These are phyloP conservation scores for Gloeophyllum trabeum DNA, from an alignment of 768 basidiomycete genomes.

Conservation along the genomic window DNA sequence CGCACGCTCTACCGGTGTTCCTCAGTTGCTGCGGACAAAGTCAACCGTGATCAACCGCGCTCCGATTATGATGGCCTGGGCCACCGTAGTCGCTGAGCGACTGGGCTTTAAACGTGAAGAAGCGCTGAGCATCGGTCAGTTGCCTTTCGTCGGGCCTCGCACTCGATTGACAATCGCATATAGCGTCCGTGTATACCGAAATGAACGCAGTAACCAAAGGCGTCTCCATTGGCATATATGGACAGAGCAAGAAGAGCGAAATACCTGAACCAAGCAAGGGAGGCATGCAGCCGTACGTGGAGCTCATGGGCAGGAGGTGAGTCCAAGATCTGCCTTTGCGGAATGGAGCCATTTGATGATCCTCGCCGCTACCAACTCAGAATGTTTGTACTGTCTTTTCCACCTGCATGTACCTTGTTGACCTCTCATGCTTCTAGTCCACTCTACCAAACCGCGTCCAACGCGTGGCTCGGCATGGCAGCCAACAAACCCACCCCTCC, in stretches of 20 bases:
- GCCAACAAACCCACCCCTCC: conserved; percentile 62
- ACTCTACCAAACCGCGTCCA: conserved; percentile 52
- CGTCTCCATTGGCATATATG: conserved; percentile 69
- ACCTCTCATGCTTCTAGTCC: conserved; percentile 34
- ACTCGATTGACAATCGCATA: background rate
- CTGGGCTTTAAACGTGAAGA: conserved; percentile 84
- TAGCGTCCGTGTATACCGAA: conserved; percentile 89
- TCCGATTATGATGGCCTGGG: conserved; percentile 93
- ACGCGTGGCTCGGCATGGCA: conserved; percentile 78
- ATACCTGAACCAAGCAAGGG: conserved; percentile 36
- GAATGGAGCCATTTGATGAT: background rate
- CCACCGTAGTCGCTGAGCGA: conserved; percentile 72
- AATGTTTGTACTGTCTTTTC: background rate
- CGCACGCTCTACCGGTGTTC: conserved; percentile 1
- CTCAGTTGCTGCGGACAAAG: conserved; percentile 48
- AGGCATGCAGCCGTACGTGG: conserved; percentile 74
- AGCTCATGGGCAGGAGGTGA: conserved; percentile 71
- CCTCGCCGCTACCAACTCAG: no score
- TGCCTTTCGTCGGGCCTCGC: background rate
- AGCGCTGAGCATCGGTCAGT: conserved; percentile 79
- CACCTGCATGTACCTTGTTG: background rate
- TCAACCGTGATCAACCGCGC: conserved; percentile 76
- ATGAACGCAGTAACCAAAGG: conserved; percentile 86
- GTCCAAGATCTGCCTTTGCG: conserved; percentile 4
- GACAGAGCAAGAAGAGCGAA: conserved; percentile 38